Evolutionary conservation across 345 rosid genomes (phyloP).

Genomic region (Salix caprea): DNA sequence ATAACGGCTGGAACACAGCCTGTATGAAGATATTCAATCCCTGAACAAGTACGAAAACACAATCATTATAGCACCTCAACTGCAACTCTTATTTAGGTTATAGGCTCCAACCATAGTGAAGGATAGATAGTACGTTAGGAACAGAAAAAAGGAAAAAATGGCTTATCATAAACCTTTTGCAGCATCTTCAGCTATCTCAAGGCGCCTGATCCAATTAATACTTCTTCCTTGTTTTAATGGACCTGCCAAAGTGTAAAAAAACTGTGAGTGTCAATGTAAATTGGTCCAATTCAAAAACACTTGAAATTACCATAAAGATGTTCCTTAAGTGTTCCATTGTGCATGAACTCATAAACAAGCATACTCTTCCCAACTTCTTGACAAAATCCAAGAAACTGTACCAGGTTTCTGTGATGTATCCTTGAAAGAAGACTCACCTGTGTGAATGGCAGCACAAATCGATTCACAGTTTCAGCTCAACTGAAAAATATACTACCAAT

Average conservation of each 20-base stretch:
- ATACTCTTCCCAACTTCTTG: constrained; percentile 85
- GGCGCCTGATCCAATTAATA: constrained; percentile 87
- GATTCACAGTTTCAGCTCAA: constrained; percentile 13
- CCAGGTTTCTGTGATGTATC: constrained; percentile 96
- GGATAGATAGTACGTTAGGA: background rate
- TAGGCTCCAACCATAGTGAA: background rate
- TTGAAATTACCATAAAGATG: constrained; percentile 76
- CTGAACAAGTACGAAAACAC: constrained; percentile 33
- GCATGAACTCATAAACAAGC: constrained; percentile 97
- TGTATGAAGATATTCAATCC: constrained; percentile 94
- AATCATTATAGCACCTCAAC: constrained; percentile 2
- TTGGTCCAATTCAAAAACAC: background rate
- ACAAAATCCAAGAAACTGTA: constrained; percentile 96
- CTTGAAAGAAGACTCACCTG: constrained; percentile 95
- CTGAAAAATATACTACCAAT: background rate
- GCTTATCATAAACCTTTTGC: constrained; percentile 57
- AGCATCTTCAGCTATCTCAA: constrained; percentile 95
- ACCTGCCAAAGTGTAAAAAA: constrained; percentile 32
- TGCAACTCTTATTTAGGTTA: background rate
- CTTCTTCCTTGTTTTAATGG: constrained; percentile 52
- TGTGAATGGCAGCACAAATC: constrained; percentile 4
- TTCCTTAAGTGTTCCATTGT: constrained; percentile 95
- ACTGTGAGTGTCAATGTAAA: constrained; percentile 7
- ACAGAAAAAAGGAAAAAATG: background rate
- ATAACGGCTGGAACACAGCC: constrained; percentile 97